A percentile compares a stretch with the other conserved stretches of the same genome.
Evolutionary conservation across 352 stramenopile genomes (phyloP).

Genomic region (Hyaloperonospora brassicae): DNA sequence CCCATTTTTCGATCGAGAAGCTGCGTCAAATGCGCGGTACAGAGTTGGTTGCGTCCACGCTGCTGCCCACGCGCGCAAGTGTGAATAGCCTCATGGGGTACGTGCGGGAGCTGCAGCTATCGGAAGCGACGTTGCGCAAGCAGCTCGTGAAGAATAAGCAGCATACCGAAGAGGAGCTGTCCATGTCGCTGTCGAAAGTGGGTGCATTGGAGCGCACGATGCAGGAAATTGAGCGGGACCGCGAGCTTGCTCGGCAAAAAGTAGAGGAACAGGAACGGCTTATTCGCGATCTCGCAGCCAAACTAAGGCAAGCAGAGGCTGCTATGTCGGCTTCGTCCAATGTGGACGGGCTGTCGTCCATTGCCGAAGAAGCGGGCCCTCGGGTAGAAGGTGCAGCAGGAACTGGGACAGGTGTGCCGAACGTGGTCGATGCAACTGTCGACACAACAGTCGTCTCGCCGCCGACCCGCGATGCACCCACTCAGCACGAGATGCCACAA

Average conservation of each 20-base stretch:
- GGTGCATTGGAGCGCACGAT: slow-evolving; percentile 41
- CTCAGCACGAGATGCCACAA: slow-evolving; percentile 1
- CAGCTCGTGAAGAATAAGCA: slow-evolving; percentile 51
- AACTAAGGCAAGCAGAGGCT: slow-evolving; percentile 27
- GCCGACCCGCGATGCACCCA: background rate
- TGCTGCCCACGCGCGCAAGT: slow-evolving; percentile 47
- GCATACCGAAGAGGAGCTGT: slow-evolving; percentile 45
- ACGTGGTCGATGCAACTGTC: background rate
- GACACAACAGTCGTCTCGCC: background rate
- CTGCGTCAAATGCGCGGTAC: slow-evolving; percentile 24
- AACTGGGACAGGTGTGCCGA: background rate
- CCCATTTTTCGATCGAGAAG: slow-evolving; percentile 27
- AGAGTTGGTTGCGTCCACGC: slow-evolving; percentile 42
- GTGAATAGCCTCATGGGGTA: slow-evolving; percentile 72
- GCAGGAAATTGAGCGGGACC: slow-evolving; percentile 31
- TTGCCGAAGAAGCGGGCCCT: slow-evolving; percentile 18
- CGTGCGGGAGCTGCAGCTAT: slow-evolving; percentile 63
- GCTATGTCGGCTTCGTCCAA: slow-evolving; percentile 6
- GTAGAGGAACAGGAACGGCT: slow-evolving; percentile 37
- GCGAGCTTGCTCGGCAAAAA: slow-evolving; percentile 24
- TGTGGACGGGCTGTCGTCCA: slow-evolving; percentile 22
- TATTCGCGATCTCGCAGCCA: slow-evolving; percentile 32
- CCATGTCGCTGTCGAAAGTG: slow-evolving; percentile 34
- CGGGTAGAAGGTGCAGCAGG: slow-evolving; percentile 5
- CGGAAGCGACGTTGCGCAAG: slow-evolving; percentile 48